These are phyloP conservation scores for Digitaria exilis DNA, from an alignment of 202 grass and related monocot genomes.

Conservation along the genomic window DNA sequence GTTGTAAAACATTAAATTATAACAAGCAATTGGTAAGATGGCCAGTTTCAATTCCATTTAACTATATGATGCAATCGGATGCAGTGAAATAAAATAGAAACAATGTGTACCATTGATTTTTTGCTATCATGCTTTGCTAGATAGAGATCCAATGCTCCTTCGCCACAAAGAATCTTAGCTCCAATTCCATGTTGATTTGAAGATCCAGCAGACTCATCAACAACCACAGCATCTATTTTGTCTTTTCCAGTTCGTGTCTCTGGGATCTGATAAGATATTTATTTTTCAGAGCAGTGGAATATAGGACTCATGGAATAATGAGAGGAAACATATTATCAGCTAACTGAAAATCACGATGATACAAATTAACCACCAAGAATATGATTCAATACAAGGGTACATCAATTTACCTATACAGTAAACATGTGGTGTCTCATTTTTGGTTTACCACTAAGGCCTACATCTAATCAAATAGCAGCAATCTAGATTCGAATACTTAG, in stretches of 20 bases:
- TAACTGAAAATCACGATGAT: background rate
- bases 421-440: background rate
- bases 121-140: slow-evolving; percentile 44
- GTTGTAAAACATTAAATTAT: background rate
- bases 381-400: background rate
- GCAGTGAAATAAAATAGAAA: slow-evolving; percentile 7
- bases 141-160: slow-evolving; percentile 60
- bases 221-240: slow-evolving; percentile 73
- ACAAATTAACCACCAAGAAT: background rate
- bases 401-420: background rate
- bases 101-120: slow-evolving; percentile 9
- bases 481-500: background rate
- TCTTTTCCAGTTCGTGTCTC: slow-evolving; percentile 55
- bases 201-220: slow-evolving; percentile 64
- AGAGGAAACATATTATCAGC: background rate
- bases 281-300: background rate
- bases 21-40: background rate
- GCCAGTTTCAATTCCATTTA: slow-evolving; percentile 13
- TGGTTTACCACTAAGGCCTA: background rate
- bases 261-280: slow-evolving; percentile 49
- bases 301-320: background rate
- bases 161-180: slow-evolving; percentile 69
- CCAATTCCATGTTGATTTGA: slow-evolving; percentile 42
- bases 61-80: background rate
- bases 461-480: background rate